Percentiles rank a stretch among this genome's conserved stretches.
These are phyloP conservation scores for Solanum chiquidenum DNA, from an alignment of 257 asterid genomes.

Conservation along the genomic window DNA sequence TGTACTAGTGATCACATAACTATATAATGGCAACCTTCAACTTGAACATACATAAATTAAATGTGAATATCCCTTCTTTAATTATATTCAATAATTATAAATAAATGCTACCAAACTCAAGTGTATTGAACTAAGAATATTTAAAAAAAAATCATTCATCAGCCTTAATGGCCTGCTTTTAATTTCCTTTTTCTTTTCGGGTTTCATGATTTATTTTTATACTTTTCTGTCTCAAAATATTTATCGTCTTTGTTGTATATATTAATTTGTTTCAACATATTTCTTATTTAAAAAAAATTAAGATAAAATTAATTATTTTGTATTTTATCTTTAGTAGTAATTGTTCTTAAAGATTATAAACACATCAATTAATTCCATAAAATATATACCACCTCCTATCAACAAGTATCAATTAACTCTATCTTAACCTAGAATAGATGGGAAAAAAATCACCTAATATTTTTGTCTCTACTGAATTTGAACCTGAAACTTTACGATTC, in stretches of 20 bases:
- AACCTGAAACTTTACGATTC: neutral
- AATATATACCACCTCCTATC: neutral
- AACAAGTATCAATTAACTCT: too few species aligned
- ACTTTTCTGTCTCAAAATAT: neutral
- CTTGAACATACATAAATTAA: neutral
- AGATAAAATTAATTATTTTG: too few species aligned
- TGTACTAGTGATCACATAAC: neutral
- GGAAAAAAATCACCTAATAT: neutral
- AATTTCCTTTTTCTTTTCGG: neutral
- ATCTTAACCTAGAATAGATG: fast-evolving
- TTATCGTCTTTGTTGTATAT: too few species aligned
- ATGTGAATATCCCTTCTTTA: neutral
- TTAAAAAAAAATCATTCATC: neutral
- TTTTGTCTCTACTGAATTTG: too few species aligned
- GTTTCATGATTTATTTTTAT: neutral
- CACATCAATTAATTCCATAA: too few species aligned
- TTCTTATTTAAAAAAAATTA: too few species aligned
- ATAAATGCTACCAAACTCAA: neutral
- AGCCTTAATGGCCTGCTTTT: neutral
- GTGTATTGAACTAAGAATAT: neutral
- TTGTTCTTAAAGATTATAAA: too few species aligned
- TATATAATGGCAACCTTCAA: neutral
- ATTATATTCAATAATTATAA: neutral
- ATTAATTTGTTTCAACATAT: too few species aligned
- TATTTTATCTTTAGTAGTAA: too few species aligned